Base-by-base conservation (phyloP, 257 asterid species). In the Nicotiana noctiflora region DNA sequence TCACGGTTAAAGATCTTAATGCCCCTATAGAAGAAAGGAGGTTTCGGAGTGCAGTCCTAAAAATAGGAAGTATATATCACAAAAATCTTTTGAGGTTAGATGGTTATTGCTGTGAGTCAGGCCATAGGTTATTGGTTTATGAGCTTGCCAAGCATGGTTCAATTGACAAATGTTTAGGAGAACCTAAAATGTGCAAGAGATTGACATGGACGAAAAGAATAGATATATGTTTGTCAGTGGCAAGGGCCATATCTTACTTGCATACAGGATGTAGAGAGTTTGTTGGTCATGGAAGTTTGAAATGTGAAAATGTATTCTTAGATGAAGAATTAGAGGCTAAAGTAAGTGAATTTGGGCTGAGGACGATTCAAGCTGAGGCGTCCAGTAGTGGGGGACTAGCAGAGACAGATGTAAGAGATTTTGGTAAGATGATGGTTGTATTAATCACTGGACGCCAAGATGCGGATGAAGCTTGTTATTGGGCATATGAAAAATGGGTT, bases 191-290 rank as follows among this genome's bases (percentile, higher is more conserved):
- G 52, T 75, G 87, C 88, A 87, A 83, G 90, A 87, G 81, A 52
- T 61, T 87, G 81, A 83, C 90, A 4, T 87, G 90, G 90, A 65
- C 65, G 66, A 87, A 80, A 62, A 80, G 90, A 53, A 77, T 83
- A 7, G 66, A 82, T 52, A 87, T 85, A 81, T 84, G 82, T 84
- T 74, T 87, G 53, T 57, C 86, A 25, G 88, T 83, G 61, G 90
- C 88, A 18, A 79, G 78, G 86, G 87, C 87, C 49, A 31, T 85
- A 27, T 79, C 66, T 62, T 87, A 87, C 87, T 81, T 87, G 88
- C 90, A 87, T 66, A 81, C 86, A 2, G 88, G 76, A 31, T 87
- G 90, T 32, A 83, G 90, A 83, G 90, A 81, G 65, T 87, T 83
- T 63, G 80, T 87, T 15, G 79, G 82, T 56, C 90, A 87, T 77